Evolutionary conservation across 208 protist species (phyloP), one percentile per base, ranked within the genome.

Genomic region (Leptomonas pyrrhocoris): DNA sequence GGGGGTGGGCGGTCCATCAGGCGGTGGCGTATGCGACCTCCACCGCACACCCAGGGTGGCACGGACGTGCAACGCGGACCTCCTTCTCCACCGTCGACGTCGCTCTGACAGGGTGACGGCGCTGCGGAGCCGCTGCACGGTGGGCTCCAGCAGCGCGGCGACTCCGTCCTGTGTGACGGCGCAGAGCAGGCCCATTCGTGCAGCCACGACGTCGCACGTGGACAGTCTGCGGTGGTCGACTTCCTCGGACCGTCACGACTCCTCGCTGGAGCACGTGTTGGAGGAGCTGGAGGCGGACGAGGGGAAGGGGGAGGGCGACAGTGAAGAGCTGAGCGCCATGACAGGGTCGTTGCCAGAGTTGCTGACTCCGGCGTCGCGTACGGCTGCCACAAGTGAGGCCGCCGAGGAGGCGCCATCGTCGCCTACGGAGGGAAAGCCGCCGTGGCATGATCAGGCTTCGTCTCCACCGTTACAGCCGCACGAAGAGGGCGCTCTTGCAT

Each of bases 171-270:
- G 48, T 7, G 11, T 15, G 4, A 13, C 61, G 0, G 28, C 48
- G n/a, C 48, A 12, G 23, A 5, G 49, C 61, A 12, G 49, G 1
- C 36, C 28, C 2, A 31, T 23, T 0, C 15, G 31, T 5, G 61
- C 48, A 2, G 48, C 61, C 21, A 57, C 61, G 48, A 67, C 48
- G 49, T 57, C 61, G 12, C 46, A 67, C 61, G 48, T 67, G 31
- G 61, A 57, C 25, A 45, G 9, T 12, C 6, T 57, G 1, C 12
- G 56, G 61, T 48, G 48, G 59, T n/a, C 30, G 23, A 38, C 25
- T 28, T 43, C 50, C 28, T 51, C 31, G 0, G 43, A 60, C 36
- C 46, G 2, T 15, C 53, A 27, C 31, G 28, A 3, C 11, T 2
- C 30, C 42, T 2, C 31, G 1, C 7, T 18, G 1, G 50, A 25